Percentiles rank a stretch among this genome's conserved stretches.
phyloP scores from a whole-genome alignment of 2,329 filamentous ascomycete species.

The Fusarium stilboides region DNA sequence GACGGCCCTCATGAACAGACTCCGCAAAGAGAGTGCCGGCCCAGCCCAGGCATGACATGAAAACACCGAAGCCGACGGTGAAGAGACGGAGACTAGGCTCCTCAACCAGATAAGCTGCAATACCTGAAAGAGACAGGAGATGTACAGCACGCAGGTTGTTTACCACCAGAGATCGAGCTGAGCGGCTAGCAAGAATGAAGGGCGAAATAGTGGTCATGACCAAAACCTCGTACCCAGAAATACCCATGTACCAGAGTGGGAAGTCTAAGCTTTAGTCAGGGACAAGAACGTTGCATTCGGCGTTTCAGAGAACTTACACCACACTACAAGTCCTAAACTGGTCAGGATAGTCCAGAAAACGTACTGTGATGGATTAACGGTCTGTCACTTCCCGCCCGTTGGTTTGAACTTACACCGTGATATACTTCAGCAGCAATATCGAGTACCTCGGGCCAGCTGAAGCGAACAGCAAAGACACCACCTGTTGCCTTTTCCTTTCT shows the following conservation, averaged over 20 bases:
- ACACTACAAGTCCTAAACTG: slow-evolving; percentile 88
- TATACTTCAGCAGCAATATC: slow-evolving; percentile 92
- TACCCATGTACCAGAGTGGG: slow-evolving; percentile 98
- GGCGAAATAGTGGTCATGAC: slow-evolving; percentile 90
- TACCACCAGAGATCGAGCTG: slow-evolving; percentile 77
- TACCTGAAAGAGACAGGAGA: slow-evolving; percentile 81
- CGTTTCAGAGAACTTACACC: slow-evolving; percentile 77
- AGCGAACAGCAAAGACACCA: slow-evolving; percentile 78
- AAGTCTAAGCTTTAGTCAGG: slow-evolving; percentile 74
- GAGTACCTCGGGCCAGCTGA: slow-evolving; percentile 81
- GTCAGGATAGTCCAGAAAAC: slow-evolving; percentile 97
- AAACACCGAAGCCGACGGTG: slow-evolving; percentile 84
- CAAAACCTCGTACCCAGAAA: slow-evolving; percentile 93
- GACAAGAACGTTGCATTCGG: neutral
- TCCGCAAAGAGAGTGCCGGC: slow-evolving; percentile 85
- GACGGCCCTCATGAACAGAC: slow-evolving; percentile 77
- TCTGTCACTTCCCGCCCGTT: slow-evolving; percentile 5
- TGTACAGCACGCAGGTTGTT: slow-evolving; percentile 80
- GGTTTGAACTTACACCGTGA: slow-evolving; percentile 77
- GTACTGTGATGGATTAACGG: slow-evolving; percentile 69
- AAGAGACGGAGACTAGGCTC: slow-evolving; percentile 84
- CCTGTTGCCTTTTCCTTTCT: slow-evolving; percentile 83
- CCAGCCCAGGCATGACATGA: slow-evolving; percentile 87
- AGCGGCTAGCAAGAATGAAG: slow-evolving; percentile 79
- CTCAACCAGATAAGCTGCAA: slow-evolving; percentile 83